Conservation (phyloP, 2,329 filamentous ascomycete genomes). For the Raffaelea albimanens region DNA sequence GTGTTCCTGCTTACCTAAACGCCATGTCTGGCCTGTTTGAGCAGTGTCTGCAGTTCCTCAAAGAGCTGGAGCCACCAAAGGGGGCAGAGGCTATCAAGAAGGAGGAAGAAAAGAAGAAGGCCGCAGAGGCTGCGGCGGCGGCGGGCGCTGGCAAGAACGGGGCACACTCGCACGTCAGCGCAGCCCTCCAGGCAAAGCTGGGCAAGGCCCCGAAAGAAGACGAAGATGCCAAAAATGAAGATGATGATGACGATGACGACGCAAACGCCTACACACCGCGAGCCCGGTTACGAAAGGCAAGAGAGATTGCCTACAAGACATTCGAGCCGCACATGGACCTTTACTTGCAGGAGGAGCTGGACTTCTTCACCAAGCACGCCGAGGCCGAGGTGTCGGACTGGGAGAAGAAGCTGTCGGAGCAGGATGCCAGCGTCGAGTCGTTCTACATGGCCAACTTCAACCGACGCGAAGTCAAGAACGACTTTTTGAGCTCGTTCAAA, state of each 20-base stretch:
- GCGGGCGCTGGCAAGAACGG: conserved; percentile 1
- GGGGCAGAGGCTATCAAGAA: conserved; percentile 21
- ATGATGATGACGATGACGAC: conserved; percentile 2
- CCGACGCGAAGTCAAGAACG: conserved; percentile 88
- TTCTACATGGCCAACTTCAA: conserved; percentile 96
- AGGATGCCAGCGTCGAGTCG: conserved; percentile 82
- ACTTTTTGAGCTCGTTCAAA: conserved; percentile 93
- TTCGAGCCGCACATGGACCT: conserved; percentile 93
- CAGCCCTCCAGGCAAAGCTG: not conserved
- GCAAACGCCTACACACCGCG: conserved; percentile 7
- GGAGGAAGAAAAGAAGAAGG: not conserved
- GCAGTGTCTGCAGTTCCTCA: conserved; percentile 70
- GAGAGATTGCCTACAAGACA: conserved; percentile 57
- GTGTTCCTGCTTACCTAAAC: conserved; percentile 69
- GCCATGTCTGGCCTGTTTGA: conserved; percentile 82
- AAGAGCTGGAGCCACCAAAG: conserved; percentile 60
- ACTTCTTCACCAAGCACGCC: conserved; percentile 69
- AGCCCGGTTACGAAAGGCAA: conserved; percentile 36
- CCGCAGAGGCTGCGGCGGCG: not conserved
- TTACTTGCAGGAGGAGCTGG: conserved; percentile 85
- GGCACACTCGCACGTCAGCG: not conserved
- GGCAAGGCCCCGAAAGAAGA: not conserved
- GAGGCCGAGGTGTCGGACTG: conserved; percentile 71
- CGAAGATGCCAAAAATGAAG: not conserved
- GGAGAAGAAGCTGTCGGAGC: conserved; percentile 86